These are phyloP conservation scores for Achaetomium macrosporum DNA, from an alignment of 2,329 filamentous ascomycete species.

Conservation along the genomic window DNA sequence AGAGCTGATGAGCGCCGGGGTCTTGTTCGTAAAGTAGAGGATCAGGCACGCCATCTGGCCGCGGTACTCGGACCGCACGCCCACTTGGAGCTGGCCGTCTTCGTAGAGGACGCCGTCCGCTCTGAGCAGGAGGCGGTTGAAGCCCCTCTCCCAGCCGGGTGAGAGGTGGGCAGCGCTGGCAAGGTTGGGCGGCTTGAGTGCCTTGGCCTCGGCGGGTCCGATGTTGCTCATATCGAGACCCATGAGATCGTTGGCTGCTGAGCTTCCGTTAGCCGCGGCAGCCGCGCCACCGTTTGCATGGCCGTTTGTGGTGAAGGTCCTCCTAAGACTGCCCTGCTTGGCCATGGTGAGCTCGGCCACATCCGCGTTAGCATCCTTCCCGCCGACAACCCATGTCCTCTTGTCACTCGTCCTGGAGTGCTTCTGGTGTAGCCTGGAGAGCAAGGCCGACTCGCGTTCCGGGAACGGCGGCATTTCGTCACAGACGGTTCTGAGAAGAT, in stretches of 20 bases:
- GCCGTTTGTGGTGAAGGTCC: slow-evolving; percentile 66
- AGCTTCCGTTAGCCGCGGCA: slow-evolving; percentile 44
- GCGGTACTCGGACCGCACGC: slow-evolving; percentile 87
- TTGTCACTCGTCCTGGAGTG: slow-evolving; percentile 90
- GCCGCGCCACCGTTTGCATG: slow-evolving; percentile 42
- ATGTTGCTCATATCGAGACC: slow-evolving; percentile 73
- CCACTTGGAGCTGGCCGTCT: slow-evolving; percentile 88
- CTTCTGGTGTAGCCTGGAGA: slow-evolving; percentile 91
- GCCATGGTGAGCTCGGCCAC: slow-evolving; percentile 72
- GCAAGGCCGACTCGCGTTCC: slow-evolving; percentile 82
- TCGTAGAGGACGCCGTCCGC: slow-evolving; percentile 89
- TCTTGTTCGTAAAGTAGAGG: slow-evolving; percentile 93
- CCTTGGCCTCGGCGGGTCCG: slow-evolving; percentile 50
- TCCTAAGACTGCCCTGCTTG: slow-evolving; percentile 76
- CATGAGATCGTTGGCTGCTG: slow-evolving; percentile 60
- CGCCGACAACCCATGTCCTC: slow-evolving; percentile 95
- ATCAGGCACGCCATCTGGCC: slow-evolving; percentile 95
- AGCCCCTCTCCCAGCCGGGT: slow-evolving; percentile 90
- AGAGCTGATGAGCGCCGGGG: slow-evolving; percentile 73
- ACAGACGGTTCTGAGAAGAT: slow-evolving; percentile 85
- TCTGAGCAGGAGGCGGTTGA: slow-evolving; percentile 71
- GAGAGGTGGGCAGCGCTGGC: slow-evolving; percentile 89
- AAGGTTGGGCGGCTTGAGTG: slow-evolving; percentile 68
- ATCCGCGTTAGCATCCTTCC: slow-evolving; percentile 86
- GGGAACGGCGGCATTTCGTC: slow-evolving; percentile 99